A percentile compares a stretch with the other conserved stretches of the same genome.
Evolutionary conservation across 2,329 filamentous ascomycete genomes (phyloP).

Genomic region (Pseudocercospora eumusae): DNA sequence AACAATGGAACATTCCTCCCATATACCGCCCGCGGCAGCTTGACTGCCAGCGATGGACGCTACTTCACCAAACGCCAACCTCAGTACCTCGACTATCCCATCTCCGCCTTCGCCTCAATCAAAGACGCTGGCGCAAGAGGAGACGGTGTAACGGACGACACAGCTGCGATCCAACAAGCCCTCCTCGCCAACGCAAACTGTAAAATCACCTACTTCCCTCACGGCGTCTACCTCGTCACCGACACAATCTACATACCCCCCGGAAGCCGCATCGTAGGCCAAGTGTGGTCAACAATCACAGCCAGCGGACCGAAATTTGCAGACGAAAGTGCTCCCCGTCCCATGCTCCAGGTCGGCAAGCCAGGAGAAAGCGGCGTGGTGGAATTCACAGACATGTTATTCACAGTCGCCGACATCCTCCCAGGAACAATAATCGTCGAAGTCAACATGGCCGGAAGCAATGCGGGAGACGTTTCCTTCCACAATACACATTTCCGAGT

Average conservation of each 20-base stretch:
- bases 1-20: conserved; percentile 24
- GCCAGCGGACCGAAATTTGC: conserved; percentile 52
- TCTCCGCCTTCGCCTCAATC: conserved; percentile 50
- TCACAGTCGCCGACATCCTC: conserved; percentile 53
- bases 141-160: conserved; percentile 41
- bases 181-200: conserved; percentile 30
- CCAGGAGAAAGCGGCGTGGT: conserved; percentile 53
- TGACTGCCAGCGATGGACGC: conserved; percentile 34
- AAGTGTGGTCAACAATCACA: conserved; percentile 56
- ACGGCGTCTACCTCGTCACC: conserved; percentile 50
- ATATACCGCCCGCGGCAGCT: conserved; percentile 26
- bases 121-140: conserved; percentile 45
- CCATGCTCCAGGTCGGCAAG: conserved; percentile 56
- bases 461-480: conserved; percentile 53
- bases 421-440: conserved; percentile 50
- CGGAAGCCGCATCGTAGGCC: conserved; percentile 56
- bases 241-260: conserved; percentile 52
- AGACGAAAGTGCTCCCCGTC: conserved; percentile 47
- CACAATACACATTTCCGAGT: conserved; percentile 42
- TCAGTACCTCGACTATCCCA: conserved; percentile 48
- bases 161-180: conserved; percentile 33
- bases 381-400: conserved; percentile 56
- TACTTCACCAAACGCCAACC: conserved; percentile 48
- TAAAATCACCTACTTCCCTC: conserved; percentile 49
- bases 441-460: conserved; percentile 53